Evolutionary conservation across 495 filamentous ascomycete genomes (phyloP), one percentile per base, ranked within the genome.

Genomic region (Parmelia sp.): DNA sequence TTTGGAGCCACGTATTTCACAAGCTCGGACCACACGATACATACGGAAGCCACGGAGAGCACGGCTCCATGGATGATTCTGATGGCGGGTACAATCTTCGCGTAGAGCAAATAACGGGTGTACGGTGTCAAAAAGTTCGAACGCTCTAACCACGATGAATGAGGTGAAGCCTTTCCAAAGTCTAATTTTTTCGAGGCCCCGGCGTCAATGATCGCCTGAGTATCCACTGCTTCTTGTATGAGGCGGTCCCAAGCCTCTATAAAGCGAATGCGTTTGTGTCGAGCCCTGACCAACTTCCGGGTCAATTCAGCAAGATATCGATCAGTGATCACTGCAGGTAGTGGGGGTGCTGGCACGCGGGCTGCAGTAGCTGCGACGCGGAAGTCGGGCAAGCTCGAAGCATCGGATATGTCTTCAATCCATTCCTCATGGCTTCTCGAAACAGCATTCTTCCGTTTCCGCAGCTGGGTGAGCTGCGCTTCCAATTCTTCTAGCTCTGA

Each of bases 291-390:
- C 5, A 97, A 78, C 64, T 88, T 86, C 59, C 91, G 79, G 0
- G 92, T 96, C 35, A 97, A 75, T 57, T 96, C 91, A 60, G 94
- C 94, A 63, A 98, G 77, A 73, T 96, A 97, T 65, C 90, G 86
- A 72, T 94, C 91, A 5, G 94, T 97, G 57, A 98, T 90, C 27
- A 97, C 86, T 21, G 88, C 84, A 4, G 93, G 94, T 70, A 78
- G 74, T 74, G 68, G 72, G 39, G 73, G 75, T 47, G 69, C 74
- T 61, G 58, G 40, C 33, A 74, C 65, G 36, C 71, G 68, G 47
- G 76, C 73, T 37, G 80, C 69, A 40, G 83, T 73, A 27, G 74
- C 74, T 25, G 82, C 76, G 29, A 82, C 72, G 39, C 85, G 80
- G 29, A 83, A 80, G 62, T 91, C 88, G 6, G 88, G 84, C 10